These are phyloP conservation scores for Ganoderma leucocontextum DNA, from an alignment of 1,284 basidiomycete species.

Conservation along the genomic window DNA sequence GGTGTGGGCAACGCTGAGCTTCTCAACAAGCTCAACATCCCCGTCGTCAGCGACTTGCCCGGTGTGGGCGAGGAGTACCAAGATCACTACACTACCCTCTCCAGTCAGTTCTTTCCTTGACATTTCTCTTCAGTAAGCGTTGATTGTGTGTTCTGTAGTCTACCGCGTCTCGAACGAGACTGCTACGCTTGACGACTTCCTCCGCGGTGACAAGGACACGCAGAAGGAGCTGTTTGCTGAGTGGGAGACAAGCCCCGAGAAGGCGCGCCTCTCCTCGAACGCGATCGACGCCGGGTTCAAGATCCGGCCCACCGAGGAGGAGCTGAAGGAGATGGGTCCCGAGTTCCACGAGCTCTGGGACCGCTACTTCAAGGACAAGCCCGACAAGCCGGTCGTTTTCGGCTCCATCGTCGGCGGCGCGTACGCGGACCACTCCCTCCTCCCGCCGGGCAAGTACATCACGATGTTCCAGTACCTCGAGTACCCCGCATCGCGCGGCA, in stretches of 20 bases:
- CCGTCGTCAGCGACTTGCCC: conserved; percentile 72
- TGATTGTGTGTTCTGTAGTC: conserved; percentile 47
- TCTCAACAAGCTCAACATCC: conserved; percentile 63
- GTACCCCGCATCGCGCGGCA: conserved; percentile 74
- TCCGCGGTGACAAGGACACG: conserved; percentile 67
- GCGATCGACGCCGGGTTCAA: conserved; percentile 80
- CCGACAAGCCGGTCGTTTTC: conserved; percentile 81
- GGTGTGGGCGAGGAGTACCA: conserved; percentile 79
- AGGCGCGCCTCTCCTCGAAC: conserved; percentile 73
- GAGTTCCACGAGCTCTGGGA: conserved; percentile 76
- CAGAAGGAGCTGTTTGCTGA: conserved; percentile 69
- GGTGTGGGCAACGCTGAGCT: conserved; percentile 67
- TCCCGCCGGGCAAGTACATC: conserved; percentile 76
- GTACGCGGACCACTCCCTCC: conserved; percentile 73
- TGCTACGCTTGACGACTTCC: conserved; percentile 70
- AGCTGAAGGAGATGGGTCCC: conserved; percentile 79
- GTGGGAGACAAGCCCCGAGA: conserved; percentile 76
- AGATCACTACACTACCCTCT: conserved; percentile 77
- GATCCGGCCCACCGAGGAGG: conserved; percentile 73
- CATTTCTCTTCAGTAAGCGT: not conserved
- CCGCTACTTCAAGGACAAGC: conserved; percentile 77
- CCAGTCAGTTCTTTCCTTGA: conserved; percentile 49
- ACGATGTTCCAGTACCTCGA: conserved; percentile 81
- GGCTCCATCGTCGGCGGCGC: conserved; percentile 72
- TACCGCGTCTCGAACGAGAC: conserved; percentile 74